These are phyloP conservation scores for Sphaerulina vaccinii DNA, from an alignment of 2,329 filamentous ascomycete species.

Conservation along the genomic window DNA sequence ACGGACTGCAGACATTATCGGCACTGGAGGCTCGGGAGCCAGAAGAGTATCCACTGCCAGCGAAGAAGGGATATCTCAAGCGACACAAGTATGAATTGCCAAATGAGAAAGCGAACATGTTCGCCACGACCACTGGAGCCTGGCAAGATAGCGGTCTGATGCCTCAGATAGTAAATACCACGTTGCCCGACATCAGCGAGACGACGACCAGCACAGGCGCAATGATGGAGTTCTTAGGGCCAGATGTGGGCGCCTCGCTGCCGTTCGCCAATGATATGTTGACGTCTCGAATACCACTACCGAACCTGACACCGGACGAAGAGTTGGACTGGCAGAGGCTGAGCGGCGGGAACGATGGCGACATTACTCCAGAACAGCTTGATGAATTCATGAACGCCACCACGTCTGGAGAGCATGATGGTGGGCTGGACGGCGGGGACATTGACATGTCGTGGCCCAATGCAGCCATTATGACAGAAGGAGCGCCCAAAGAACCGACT, in stretches of 20 bases:
- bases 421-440: not conserved
- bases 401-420: too few species aligned
- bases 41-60: not conserved
- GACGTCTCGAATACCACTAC: slow-evolving; percentile 22
- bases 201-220: slow-evolving; percentile 27
- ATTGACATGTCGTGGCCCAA: slow-evolving; percentile 13
- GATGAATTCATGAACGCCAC: slow-evolving; percentile 27
- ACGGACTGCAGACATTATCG: slow-evolving; percentile 17
- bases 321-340: slow-evolving; percentile 12
- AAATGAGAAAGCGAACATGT: slow-evolving; percentile 29
- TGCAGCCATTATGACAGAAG: slow-evolving; percentile 1
- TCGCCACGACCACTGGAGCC: slow-evolving; percentile 32
- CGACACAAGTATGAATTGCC: slow-evolving; percentile 32
- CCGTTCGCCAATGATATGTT: slow-evolving; percentile 29
- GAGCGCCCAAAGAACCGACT: slow-evolving; percentile 1
- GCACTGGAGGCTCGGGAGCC: slow-evolving; percentile 16
- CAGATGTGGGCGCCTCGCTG: slow-evolving; percentile 23
- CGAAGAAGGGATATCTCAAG: slow-evolving; percentile 24
- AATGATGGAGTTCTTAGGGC: slow-evolving; percentile 35
- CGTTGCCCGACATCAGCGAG: slow-evolving; percentile 20
- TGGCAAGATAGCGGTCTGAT: slow-evolving; percentile 35
- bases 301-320: slow-evolving; percentile 2
- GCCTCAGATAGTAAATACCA: slow-evolving; percentile 26
- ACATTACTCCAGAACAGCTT: slow-evolving; percentile 22
- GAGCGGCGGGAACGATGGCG: slow-evolving; percentile 6